Evolutionary conservation across 1,284 basidiomycete genomes (phyloP), one percentile per base, ranked within the genome.

Genomic region (Austroboletus novae-zelandiae): DNA sequence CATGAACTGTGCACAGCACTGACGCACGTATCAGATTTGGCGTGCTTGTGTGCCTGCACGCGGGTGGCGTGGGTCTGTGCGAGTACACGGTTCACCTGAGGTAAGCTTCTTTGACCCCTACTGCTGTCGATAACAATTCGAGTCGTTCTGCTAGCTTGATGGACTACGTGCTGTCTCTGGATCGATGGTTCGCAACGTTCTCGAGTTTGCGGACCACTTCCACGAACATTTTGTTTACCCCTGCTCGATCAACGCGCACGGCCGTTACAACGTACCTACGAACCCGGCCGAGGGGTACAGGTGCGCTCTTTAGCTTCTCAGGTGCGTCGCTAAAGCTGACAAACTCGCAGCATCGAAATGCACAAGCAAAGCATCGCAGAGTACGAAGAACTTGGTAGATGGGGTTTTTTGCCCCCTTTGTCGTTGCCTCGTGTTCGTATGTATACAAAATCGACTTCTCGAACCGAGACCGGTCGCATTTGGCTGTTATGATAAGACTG

Each of bases 111-210:
- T 15, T 8, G 17, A 18, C 20, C 18, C 14, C 34, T 13, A 35
- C 15, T 13, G 34, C n/a, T n/a, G 34, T 35, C 34, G 34, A 23
- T 3, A 23, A 23, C 5, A 5, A 23, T 3, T 15, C 14, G 34
- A 39, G n/a, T 11, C 6, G 9, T 4, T 11, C 29, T 7, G 15
- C 64, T 29, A 91, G 78, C 61, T 77, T 91, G 60, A 95, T 97
- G 67, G 94, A 98, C 73, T 97, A 95, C 69, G 91, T 97, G 85
- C 83, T 56, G 77, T 98, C 48, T 94, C 92, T 3, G 95, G 92
- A 3, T 81, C 83, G 37, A 94, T 95, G 86, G 92, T 96, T 62
- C 83, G 90, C 50, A 97, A 98, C 64, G 94, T 96, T 13, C 83
- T 98, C 50, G 94, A 90, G 67, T 89, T 84, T 56, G 86, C 86